Conservation (phyloP, 2,329 filamentous ascomycete genomes). For the Fusarium verticillioides region DNA sequence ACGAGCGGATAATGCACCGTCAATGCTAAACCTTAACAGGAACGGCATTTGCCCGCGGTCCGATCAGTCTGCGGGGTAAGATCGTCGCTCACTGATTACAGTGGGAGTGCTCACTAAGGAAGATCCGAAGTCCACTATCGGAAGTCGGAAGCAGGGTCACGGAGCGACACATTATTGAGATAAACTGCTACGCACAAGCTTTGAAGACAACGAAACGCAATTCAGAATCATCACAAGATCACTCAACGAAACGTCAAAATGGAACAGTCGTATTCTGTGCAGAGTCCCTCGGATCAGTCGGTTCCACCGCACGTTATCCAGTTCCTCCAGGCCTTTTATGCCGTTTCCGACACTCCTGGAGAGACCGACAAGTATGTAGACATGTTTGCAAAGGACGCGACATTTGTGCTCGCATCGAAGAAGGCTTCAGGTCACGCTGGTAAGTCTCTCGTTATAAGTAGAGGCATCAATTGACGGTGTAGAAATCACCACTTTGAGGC, state of each 20-base stretch:
- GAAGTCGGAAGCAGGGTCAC: conserved; percentile 31
- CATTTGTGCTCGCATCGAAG: conserved; percentile 29
- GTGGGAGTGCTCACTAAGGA: not conserved
- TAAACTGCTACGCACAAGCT: not conserved
- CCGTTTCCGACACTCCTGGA: conserved; percentile 28
- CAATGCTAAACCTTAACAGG: not conserved
- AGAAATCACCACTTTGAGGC: conserved; percentile 30
- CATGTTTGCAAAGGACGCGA: conserved; percentile 26
- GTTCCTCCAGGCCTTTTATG: conserved; percentile 26
- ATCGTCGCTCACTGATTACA: not conserved
- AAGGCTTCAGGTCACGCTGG: conserved; percentile 21
- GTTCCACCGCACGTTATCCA: conserved; percentile 19
- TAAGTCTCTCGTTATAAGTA: not conserved
- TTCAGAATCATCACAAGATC: not conserved
- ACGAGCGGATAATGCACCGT: conserved; percentile 26
- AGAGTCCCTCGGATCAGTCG: conserved; percentile 25
- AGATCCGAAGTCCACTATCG: conserved; percentile 20
- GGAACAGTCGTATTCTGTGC: conserved; percentile 24
- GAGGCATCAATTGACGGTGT: not conserved
- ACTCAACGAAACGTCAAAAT: not conserved
- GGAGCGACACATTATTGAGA: not conserved
- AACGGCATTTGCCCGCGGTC: conserved; percentile 7
- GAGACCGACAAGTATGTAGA: conserved; percentile 32
- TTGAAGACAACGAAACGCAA: not conserved
- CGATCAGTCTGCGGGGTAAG: conserved; percentile 25